Evolutionary conservation across 306 rosid genomes (phyloP).

Genomic region (Erythrophleum fordii): DNA sequence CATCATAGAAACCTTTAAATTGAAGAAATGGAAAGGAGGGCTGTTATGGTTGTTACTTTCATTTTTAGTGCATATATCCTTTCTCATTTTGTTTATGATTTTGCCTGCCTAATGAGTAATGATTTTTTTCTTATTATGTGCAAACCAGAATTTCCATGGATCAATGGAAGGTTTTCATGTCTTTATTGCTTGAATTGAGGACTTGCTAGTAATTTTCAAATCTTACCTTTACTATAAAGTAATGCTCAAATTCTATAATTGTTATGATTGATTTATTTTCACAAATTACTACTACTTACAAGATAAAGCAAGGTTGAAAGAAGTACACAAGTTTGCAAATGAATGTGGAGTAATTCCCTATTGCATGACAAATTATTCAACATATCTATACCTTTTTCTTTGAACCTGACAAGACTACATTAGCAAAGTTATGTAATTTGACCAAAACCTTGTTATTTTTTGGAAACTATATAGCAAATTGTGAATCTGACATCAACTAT

Average conservation of each 20-base stretch:
- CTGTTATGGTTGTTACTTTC: neutral
- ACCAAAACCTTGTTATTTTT: no score
- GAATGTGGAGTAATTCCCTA: conserved; percentile 96
- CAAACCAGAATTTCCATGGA: conserved; percentile 76
- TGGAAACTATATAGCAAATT: no score
- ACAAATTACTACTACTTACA: conserved; percentile 32
- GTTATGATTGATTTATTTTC: conserved; percentile 16
- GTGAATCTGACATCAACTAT: no score
- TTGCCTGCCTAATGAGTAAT: neutral
- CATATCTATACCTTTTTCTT: no score
- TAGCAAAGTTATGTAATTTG: no score
- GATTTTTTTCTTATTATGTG: conserved; percentile 1
- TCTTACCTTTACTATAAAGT: neutral
- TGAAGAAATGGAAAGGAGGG: no score
- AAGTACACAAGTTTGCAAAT: conserved; percentile 67
- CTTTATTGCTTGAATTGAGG: conserved; percentile 31
- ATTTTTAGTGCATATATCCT: neutral
- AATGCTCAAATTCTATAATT: neutral
- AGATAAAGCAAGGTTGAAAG: conserved; percentile 75
- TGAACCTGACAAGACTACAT: no score
- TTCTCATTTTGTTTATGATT: neutral
- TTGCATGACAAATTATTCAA: no score
- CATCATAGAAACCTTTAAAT: no score
- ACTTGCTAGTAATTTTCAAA: neutral
- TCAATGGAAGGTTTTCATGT: conserved; percentile 75